Evolutionary conservation across 306 rosid genomes (phyloP).

Genomic region (Vicia villosa): DNA sequence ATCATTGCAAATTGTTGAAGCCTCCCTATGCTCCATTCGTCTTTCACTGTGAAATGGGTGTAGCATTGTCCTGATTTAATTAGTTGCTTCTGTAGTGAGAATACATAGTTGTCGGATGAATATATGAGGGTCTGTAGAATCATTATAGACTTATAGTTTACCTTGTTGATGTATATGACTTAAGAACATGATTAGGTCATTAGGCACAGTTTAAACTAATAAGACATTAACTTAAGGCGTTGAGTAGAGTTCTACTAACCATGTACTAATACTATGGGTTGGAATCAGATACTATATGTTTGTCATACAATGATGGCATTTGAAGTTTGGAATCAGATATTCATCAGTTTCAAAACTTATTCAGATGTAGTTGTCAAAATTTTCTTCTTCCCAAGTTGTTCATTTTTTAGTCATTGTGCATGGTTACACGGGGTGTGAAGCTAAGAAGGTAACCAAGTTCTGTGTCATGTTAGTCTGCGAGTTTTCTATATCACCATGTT

Average conservation of each 20-base stretch:
- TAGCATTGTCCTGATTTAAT: slow-evolving; percentile 21
- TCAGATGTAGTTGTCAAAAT: neutral
- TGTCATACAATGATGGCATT: neutral
- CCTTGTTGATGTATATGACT: neutral
- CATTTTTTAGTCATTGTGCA: neutral
- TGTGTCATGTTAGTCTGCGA: neutral
- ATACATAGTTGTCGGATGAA: neutral
- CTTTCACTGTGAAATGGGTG: slow-evolving; percentile 9
- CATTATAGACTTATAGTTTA: neutral
- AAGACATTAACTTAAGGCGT: neutral
- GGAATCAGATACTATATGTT: slow-evolving; percentile 12
- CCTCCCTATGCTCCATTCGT: neutral
- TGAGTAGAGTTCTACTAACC: slow-evolving; percentile 17
- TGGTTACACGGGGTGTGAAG: neutral
- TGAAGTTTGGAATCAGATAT: slow-evolving; percentile 5
- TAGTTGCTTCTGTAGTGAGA: neutral
- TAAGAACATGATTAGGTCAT: slow-evolving; percentile 2
- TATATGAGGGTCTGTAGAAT: slow-evolving; percentile 13
- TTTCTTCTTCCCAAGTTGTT: neutral
- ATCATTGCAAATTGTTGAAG: neutral
- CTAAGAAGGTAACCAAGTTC: slow-evolving; percentile 17
- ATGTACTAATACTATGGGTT: slow-evolving; percentile 8
- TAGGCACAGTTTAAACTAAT: slow-evolving; percentile 29
- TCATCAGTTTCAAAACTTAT: slow-evolving; percentile 12
- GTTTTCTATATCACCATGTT: slow-evolving; percentile 1